phyloP scores from a whole-genome alignment of 2,329 filamentous ascomycete species.

The Aspergillus viridinutans region DNA sequence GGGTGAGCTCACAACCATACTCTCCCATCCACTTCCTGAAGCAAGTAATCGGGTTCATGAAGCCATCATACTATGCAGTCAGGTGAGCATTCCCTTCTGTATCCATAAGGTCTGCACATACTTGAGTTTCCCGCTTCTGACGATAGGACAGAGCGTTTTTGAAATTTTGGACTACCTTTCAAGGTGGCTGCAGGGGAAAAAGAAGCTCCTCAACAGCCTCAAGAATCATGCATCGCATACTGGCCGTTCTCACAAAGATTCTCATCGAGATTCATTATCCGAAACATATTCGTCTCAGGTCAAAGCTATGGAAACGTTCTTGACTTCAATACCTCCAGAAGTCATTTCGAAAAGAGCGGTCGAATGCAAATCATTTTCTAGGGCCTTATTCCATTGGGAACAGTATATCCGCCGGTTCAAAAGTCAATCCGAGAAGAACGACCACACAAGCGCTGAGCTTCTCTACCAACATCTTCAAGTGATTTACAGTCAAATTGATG shows the following conservation, averaged over 20 bases:
- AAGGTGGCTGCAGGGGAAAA: slow-evolving; percentile 80
- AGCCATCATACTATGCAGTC: slow-evolving; percentile 77
- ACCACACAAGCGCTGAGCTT: slow-evolving; percentile 53
- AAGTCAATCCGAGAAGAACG: slow-evolving; percentile 44
- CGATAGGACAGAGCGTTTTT: slow-evolving; percentile 67
- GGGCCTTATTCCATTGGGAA: slow-evolving; percentile 91
- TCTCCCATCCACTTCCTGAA: slow-evolving; percentile 59
- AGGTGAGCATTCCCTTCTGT: slow-evolving; percentile 53
- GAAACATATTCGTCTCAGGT: slow-evolving; percentile 42
- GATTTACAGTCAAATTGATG: slow-evolving; percentile 96
- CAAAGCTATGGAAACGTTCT: slow-evolving; percentile 65
- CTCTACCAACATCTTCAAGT: slow-evolving; percentile 78
- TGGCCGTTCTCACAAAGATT: slow-evolving; percentile 27
- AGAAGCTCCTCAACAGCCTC: slow-evolving; percentile 44
- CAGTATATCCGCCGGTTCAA: slow-evolving; percentile 69
- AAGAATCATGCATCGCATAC: slow-evolving; percentile 23
- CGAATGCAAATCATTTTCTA: slow-evolving; percentile 89
- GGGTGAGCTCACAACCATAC: slow-evolving; percentile 68
- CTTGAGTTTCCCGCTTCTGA: not conserved
- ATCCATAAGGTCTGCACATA: not conserved
- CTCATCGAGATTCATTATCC: slow-evolving; percentile 22
- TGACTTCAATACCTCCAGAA: slow-evolving; percentile 66
- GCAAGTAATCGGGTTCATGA: slow-evolving; percentile 61
- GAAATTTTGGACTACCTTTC: slow-evolving; percentile 86
- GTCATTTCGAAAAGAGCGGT: slow-evolving; percentile 77